These are phyloP conservation scores for Scutellaria minor DNA, from an alignment of 257 asterid species.

Conservation along the genomic window DNA sequence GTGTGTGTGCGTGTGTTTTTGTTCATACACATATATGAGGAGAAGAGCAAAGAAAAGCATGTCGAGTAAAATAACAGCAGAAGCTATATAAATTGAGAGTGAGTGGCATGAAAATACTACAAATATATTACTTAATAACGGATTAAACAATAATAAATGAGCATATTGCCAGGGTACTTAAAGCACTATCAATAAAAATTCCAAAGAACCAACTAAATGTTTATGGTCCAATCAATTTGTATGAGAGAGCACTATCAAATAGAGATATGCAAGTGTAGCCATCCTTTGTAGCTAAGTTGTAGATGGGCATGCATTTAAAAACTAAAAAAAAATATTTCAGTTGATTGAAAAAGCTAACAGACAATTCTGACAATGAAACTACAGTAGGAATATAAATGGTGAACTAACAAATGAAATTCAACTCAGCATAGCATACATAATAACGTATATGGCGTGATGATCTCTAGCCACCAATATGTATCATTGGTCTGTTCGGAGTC, in stretches of 20 bases:
- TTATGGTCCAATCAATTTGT: background rate
- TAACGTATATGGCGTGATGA: conserved; percentile 23
- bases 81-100: background rate
- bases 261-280: background rate
- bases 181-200: no score
- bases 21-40: conserved; percentile 3
- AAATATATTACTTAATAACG: no score
- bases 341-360: background rate
- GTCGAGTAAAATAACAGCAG: background rate
- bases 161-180: no score
- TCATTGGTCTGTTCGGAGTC: conserved; percentile 97
- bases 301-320: background rate
- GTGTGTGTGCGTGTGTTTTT: background rate
- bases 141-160: background rate
- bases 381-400: conserved; percentile 2
- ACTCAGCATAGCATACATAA: conserved; percentile 28
- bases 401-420: conserved; percentile 3
- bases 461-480: conserved; percentile 88
- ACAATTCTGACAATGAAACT: background rate
- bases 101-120: background rate
- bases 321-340: background rate
- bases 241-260: conserved; percentile 4
- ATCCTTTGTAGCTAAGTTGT: conserved; percentile 23
- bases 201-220: no score
- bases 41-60: conserved; percentile 13